phyloP scores from a whole-genome alignment of 73 alveolate genomes.

The Paramecium biaurelia region DNA sequence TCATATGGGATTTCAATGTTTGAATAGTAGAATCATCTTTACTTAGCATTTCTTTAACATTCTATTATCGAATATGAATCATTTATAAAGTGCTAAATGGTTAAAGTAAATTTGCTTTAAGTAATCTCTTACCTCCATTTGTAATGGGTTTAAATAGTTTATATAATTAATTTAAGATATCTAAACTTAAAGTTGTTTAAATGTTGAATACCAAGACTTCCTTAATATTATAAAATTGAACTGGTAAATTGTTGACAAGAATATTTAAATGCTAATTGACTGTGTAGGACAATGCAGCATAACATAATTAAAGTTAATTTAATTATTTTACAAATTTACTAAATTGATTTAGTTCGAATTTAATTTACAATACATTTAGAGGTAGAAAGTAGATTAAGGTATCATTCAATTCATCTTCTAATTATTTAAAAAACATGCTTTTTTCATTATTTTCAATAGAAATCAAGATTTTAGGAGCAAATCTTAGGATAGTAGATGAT shows the following conservation, averaged over 20 bases:
- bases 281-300: background rate
- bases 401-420: background rate
- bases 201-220: slow-evolving; percentile 4
- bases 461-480: slow-evolving; percentile 17
- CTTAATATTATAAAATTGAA: background rate
- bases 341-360: background rate
- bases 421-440: slow-evolving; percentile 16
- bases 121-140: slow-evolving; percentile 25
- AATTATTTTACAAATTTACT: background rate
- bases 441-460: background rate
- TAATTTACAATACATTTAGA: background rate
- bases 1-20: background rate
- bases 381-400: background rate
- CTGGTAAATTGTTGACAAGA: background rate
- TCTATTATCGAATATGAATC: background rate
- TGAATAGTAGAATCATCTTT: background rate
- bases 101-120: slow-evolving; percentile 8
- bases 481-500: background rate
- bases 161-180: background rate
- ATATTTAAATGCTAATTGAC: background rate
- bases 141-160: background rate
- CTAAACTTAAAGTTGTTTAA: background rate
- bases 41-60: background rate
- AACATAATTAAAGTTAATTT: background rate
- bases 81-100: background rate